Base-by-base conservation (phyloP, 108 stramenopile species). In the Chaetoceros muelleri region DNA sequence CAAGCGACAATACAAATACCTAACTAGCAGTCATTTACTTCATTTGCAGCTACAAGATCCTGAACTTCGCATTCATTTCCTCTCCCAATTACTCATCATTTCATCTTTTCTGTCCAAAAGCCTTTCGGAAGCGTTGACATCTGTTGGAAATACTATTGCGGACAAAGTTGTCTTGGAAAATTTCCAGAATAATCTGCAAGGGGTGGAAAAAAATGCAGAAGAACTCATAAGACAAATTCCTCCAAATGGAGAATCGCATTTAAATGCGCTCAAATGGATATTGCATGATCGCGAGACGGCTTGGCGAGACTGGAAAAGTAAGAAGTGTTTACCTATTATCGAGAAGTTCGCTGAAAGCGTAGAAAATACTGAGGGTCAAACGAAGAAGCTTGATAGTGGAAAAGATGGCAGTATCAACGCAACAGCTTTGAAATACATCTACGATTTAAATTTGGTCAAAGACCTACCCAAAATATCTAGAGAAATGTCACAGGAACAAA, bases 221-320 rank as follows among this genome's bases (percentile, higher is more conserved):
- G 25, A 19, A 5, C 25, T 54, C 20, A 54, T 54, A 25, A 54
- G 17, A 30, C 8, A 28, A 18, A 54, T 29, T n/a, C 65, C 63
- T 1, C 50, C 65, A 2, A 29, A 61, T 23, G 51, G 51, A 10
- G 50, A 24, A 0, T 25, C 59, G 10, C 52, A 70, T 3, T 61
- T 64, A 21, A 53, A 77, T 16, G 55, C 62, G 40, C 17, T 76
- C 1, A 46, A 61, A 25, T 73, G 69, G 64, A 73, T 86, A 13
- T 56, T 86, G 44, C 44, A 55, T 5, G 64, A 70, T 24, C 58
- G 76, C 7, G 88, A 90, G 60, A 52, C 55, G 21, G 62, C 68
- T 31, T 90, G 84, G 84, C 69, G 76, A 53, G 44, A 70, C 25
- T 90, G 88, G 88, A 90, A 90, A 51, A 77, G 76, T 47, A 69